These are phyloP conservation scores for Citeromyces matritensis DNA, from an alignment of 805 yeast species.

Conservation along the genomic window DNA sequence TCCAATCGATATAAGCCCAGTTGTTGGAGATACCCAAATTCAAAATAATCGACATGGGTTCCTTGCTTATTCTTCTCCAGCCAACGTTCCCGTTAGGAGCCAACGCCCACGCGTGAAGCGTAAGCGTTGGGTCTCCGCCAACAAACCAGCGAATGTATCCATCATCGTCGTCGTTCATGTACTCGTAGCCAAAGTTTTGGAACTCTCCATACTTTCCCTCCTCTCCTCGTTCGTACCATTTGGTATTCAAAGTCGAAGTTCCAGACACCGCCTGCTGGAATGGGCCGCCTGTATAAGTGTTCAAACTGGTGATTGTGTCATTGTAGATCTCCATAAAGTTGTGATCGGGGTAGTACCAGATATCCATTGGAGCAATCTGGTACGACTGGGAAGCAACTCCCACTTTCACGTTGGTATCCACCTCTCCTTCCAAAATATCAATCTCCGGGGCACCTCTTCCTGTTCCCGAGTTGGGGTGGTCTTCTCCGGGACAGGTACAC, in stretches of 20 bases:
- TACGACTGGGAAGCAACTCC: conserved; percentile 86
- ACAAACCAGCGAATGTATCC: conserved; percentile 84
- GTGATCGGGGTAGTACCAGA: conserved; percentile 90
- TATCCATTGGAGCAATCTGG: conserved; percentile 88
- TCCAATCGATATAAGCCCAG: conserved; percentile 95
- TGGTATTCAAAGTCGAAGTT: conserved; percentile 57
- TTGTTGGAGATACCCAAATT: conserved; percentile 83
- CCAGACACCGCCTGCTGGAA: conserved; percentile 88
- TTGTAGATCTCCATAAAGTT: conserved; percentile 64
- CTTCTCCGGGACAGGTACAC: conserved; percentile 73
- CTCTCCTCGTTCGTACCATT: conserved; percentile 54
- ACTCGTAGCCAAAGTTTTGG: conserved; percentile 73
- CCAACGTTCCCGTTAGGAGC: conserved; percentile 87
- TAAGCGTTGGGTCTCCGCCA: conserved; percentile 66
- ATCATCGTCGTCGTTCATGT: conserved; percentile 45
- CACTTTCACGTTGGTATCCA: conserved; percentile 27
- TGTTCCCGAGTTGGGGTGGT: conserved; percentile 75
- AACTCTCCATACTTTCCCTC: conserved; percentile 27
- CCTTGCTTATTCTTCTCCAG: conserved; percentile 70
- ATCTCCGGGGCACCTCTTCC: conserved; percentile 97
- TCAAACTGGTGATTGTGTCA: conserved; percentile 58
- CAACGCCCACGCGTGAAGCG: conserved; percentile 58
- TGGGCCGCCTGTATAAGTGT: conserved; percentile 86
- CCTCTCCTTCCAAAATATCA: conserved; percentile 81
- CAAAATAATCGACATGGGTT: conserved; percentile 83